Evolutionary conservation across 345 rosid genomes (phyloP).

Genomic region (Hibiscus tridactylites): DNA sequence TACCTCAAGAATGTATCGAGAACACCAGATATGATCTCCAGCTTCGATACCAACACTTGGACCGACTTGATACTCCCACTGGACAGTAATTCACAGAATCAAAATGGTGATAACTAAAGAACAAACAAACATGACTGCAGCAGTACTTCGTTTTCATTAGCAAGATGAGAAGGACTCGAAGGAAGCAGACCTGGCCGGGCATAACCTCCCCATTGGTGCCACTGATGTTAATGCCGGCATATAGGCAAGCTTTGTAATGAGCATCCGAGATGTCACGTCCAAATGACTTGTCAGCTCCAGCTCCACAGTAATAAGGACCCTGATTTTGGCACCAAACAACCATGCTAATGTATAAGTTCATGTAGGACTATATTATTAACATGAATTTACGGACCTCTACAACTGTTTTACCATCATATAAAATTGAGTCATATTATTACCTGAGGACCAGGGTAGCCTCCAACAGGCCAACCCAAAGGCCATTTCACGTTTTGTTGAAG

Average conservation of each 20-base stretch:
- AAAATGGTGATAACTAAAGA: neutral
- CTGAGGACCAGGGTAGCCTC: slow-evolving; percentile 97
- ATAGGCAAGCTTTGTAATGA: slow-evolving; percentile 83
- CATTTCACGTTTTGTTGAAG: slow-evolving; percentile 76
- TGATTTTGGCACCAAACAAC: slow-evolving; percentile 16
- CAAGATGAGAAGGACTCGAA: neutral
- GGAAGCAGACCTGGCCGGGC: slow-evolving; percentile 58
- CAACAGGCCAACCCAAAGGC: slow-evolving; percentile 99
- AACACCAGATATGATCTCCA: slow-evolving; percentile 84
- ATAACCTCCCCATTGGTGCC: slow-evolving; percentile 87
- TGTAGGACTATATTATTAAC: neutral
- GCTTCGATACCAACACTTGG: slow-evolving; percentile 95
- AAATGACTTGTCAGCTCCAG: slow-evolving; percentile 75
- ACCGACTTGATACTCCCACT: slow-evolving; percentile 94
- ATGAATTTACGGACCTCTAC: neutral
- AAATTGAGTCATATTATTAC: slow-evolving; percentile 18
- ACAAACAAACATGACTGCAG: neutral
- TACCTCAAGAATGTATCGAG: slow-evolving; percentile 98
- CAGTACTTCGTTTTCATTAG: neutral
- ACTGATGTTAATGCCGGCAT: slow-evolving; percentile 63
- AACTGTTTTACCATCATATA: neutral
- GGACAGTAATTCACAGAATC: neutral
- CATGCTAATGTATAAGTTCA: neutral
- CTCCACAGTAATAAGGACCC: slow-evolving; percentile 87
- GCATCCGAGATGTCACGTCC: slow-evolving; percentile 71